Evolutionary conservation across 1,139 yeast genomes (phyloP).

Genomic region (Pichia terricola): DNA sequence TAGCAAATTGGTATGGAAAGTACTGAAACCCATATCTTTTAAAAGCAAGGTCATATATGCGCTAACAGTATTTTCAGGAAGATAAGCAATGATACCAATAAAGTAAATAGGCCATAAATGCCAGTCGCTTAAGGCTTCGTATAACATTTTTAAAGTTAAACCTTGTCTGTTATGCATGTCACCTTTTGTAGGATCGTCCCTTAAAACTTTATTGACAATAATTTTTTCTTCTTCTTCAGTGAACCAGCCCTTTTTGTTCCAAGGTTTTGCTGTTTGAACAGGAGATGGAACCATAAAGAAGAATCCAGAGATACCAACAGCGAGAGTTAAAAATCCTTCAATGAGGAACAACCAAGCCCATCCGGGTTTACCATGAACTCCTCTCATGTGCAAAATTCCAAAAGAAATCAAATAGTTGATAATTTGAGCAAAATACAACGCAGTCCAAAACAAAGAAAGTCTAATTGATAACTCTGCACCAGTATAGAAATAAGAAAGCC

Average conservation of each 20-base stretch:
- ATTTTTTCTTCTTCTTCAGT: conserved; percentile 53
- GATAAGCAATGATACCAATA: conserved; percentile 39
- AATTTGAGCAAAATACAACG: conserved; percentile 34
- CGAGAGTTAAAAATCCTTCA: conserved; percentile 51
- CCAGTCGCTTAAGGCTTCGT: conserved; percentile 36
- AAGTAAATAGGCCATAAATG: conserved; percentile 53
- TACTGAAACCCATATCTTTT: conserved; percentile 43
- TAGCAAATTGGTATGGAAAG: conserved; percentile 45
- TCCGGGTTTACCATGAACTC: conserved; percentile 34
- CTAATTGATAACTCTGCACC: conserved; percentile 15
- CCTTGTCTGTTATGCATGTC: conserved; percentile 60
- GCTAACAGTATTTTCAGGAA: conserved; percentile 33
- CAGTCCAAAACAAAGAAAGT: conserved; percentile 41
- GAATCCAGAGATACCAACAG: conserved; percentile 42
- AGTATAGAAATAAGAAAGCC: too few relatives aligned
- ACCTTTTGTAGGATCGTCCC: conserved; percentile 65
- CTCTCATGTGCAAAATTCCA: conserved; percentile 36
- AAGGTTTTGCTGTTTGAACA: conserved; percentile 40
- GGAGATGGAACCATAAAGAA: conserved; percentile 55
- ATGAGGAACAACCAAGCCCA: conserved; percentile 61
- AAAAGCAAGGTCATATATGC: conserved; percentile 46
- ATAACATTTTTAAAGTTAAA: conserved; percentile 30
- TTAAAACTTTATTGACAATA: conserved; percentile 48
- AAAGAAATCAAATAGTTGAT: conserved; percentile 35
- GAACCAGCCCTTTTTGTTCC: conserved; percentile 49